Conservation (phyloP, 495 filamentous ascomycete genomes). For the Penicillium macrosclerotiorum region DNA sequence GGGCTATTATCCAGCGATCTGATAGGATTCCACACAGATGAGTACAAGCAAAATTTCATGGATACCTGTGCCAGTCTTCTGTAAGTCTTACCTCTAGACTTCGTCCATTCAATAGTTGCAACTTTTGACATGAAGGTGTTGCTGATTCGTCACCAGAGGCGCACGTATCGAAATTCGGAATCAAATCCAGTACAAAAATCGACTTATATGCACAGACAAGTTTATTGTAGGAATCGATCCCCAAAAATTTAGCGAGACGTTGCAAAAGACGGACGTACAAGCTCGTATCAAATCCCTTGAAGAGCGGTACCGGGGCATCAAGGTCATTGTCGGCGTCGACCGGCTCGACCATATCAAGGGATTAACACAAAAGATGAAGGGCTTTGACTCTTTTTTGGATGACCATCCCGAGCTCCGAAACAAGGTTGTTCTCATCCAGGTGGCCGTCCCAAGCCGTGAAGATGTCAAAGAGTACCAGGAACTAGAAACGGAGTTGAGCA, state of each 20-base stretch:
- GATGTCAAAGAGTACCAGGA: slow-evolving; percentile 98
- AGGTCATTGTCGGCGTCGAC: slow-evolving; percentile 91
- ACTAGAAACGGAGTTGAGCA: slow-evolving; percentile 82
- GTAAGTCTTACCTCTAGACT: too few relatives aligned
- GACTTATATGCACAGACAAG: slow-evolving; percentile 69
- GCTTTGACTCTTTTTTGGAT: slow-evolving; percentile 84
- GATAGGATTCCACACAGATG: slow-evolving; percentile 93
- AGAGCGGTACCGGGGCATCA: slow-evolving; percentile 80
- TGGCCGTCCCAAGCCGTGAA: slow-evolving; percentile 85
- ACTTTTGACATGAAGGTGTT: background rate
- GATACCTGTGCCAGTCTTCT: slow-evolving; percentile 80
- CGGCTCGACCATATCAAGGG: slow-evolving; percentile 95
- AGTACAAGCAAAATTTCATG: slow-evolving; percentile 87
- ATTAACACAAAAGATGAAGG: slow-evolving; percentile 90
- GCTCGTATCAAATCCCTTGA: slow-evolving; percentile 73
- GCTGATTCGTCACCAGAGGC: slow-evolving; percentile 10
- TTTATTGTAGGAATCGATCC: slow-evolving; percentile 95
- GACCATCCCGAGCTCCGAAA: slow-evolving; percentile 91
- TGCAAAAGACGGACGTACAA: slow-evolving; percentile 70
- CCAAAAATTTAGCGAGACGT: slow-evolving; percentile 78
- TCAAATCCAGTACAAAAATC: slow-evolving; percentile 73
- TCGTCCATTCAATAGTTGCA: too few relatives aligned
- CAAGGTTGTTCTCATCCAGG: slow-evolving; percentile 88
- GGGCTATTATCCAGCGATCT: slow-evolving; percentile 83
- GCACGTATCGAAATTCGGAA: slow-evolving; percentile 46